Base-by-base conservation (phyloP, 2,329 filamentous ascomycete species). In the Periconia sp. region DNA sequence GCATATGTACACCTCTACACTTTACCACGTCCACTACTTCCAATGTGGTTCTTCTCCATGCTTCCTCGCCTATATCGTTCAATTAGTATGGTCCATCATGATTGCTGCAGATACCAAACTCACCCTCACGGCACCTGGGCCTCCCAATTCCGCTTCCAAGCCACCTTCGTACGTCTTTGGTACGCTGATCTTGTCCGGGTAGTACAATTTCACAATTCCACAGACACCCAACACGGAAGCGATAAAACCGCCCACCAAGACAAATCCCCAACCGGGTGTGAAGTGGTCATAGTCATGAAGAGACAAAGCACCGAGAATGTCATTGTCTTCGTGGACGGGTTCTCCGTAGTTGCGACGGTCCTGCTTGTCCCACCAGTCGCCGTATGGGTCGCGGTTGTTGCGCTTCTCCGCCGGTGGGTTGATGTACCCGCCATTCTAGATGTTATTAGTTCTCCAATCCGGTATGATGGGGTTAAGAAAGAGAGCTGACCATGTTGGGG, bases 281-380 rank as follows among this genome's bases (percentile, higher is more conserved):
- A 85, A 84, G 82, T 94, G 93, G 52, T 87, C 94, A 79, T 99
- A 97, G 68, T 92, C 88, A 74, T 94, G 87, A 2, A 91, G 86
- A 47, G 90, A 89, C 77, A 99, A 93, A 60, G 96, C 88, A 65
- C 92, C 92, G 53, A 97, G 82, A 53, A 92, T 83, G 74, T 99
- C 95, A 76, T 97, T 89, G 76, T 99, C 94, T 77, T 99, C 95
- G 76, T 99, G 93, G 49, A 96, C 86, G 13, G 93, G 91, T 77
- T 99, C 95, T 76, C 92, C 92, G 74, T 90, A 97, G 82, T 99
- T 97, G 69, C 94, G 86, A 73, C 92, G 88, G 77, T 97, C 94
- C 79, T 99, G 94, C 76, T 92, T 89, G 78, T 99, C 93, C 91
- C 92, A 97, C 91, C 92, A 99, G 72, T 91, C 87, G 71, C 77